phyloP scores from a whole-genome alignment of 2,329 filamentous ascomycete species.

The Paradendryphiella salina region DNA sequence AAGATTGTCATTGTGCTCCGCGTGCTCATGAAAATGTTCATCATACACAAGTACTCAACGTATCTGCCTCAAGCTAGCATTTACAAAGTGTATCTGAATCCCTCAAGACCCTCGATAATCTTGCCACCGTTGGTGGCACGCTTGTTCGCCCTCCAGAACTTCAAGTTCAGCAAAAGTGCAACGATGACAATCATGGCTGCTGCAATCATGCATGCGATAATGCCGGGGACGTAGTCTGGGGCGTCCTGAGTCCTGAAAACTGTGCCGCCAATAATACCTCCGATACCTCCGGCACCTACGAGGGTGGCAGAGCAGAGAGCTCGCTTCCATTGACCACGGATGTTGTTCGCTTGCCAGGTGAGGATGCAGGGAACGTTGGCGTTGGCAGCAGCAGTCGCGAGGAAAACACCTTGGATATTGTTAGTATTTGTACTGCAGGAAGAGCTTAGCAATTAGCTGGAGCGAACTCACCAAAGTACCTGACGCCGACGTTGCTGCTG shows the following conservation, averaged over 20 bases:
- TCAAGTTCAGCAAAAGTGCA: conserved; percentile 34
- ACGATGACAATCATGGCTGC: conserved; percentile 43
- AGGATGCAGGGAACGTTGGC: conserved; percentile 74
- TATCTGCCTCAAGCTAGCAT: not conserved
- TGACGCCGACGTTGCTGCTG: conserved; percentile 57
- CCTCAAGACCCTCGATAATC: conserved; percentile 44
- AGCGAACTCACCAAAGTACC: conserved; percentile 58
- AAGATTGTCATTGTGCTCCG: too few species aligned
- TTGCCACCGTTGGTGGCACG: conserved; percentile 47
- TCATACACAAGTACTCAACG: not conserved
- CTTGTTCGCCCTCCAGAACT: conserved; percentile 45
- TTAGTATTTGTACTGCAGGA: not conserved
- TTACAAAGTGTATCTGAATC: conserved; percentile 39
- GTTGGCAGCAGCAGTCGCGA: conserved; percentile 73
- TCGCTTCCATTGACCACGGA: conserved; percentile 85
- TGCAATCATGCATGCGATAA: conserved; percentile 46
- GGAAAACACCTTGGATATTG: conserved; percentile 59
- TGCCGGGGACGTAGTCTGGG: conserved; percentile 41
- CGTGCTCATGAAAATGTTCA: not conserved
- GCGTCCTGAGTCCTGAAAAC: conserved; percentile 62
- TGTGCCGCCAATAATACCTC: conserved; percentile 75
- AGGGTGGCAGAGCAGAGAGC: conserved; percentile 76
- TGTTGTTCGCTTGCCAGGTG: conserved; percentile 84
- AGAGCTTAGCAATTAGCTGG: not conserved
- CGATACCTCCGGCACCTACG: conserved; percentile 74